Evolutionary conservation across 139 green algal genomes (phyloP), one percentile per base, ranked within the genome.

Genomic region (Volvox reticuliferus): DNA sequence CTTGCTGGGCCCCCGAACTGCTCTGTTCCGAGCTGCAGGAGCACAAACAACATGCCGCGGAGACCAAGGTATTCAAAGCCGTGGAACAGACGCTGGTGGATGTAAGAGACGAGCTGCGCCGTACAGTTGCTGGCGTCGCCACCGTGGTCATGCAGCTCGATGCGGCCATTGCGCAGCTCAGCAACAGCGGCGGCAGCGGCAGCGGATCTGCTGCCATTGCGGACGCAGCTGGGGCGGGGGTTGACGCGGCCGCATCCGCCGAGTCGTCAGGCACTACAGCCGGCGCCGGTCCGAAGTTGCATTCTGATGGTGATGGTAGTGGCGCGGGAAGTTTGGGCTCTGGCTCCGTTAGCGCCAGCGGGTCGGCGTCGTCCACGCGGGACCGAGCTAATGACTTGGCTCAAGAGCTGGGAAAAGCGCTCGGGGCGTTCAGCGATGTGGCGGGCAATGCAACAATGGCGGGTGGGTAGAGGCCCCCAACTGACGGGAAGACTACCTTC

Each of bases 111-210:
- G 89, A 91, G 55, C 17, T 77, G 30, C 61, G 21, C 33, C 17
- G 24, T 12, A 95, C 93, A 9, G 86, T 85, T 16, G 73, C 32
- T 21, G 77, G 73, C 12, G 93, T 95, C 0, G 71, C 36, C 0
- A 65, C 32, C 13, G 90, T 95, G 9, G 61, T 95, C 20, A 63
- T n/a, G 5, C 88, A 94, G 81, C 90, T 95, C 13, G 93, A 95
- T 19, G 77, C 33, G 21, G 81, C 79, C 21, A 84, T 88, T n/a
- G 32, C 30, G 30, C 88, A 92, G 69, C 68, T 88, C 18, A 63
- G n/a, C 24, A 44, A 68, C 87, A n/a, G 79, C 21, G 82, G 6
- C 12, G 35, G 83, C 77, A 30, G 75, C 75, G 0, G 44, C 19
- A 2, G 77, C 33, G 28, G 32, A 21, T 76, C 65, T 73, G 65